These are phyloP conservation scores for Geranium rotundifolium DNA, from an alignment of 345 rosid species.

Conservation along the genomic window DNA sequence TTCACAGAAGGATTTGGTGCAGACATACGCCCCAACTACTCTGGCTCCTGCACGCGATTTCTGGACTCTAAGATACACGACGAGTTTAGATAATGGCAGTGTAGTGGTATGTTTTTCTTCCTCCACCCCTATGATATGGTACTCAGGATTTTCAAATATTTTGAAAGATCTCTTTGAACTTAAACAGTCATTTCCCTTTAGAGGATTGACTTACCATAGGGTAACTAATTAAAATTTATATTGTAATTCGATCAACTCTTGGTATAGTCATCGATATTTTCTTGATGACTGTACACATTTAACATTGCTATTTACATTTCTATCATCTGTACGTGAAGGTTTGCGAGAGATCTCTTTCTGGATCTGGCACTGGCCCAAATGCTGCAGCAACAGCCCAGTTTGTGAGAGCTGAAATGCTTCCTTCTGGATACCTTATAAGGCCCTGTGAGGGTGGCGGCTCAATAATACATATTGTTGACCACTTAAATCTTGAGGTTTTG, in stretches of 20 bases:
- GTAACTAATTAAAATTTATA: neutral
- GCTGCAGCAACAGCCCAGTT: constrained; percentile 73
- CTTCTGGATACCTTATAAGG: constrained; percentile 93
- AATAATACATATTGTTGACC: constrained; percentile 94
- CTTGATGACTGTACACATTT: neutral
- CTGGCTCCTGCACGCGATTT: constrained; percentile 99
- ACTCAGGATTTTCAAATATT: too few relatives aligned
- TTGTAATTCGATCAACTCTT: neutral
- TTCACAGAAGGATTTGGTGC: constrained; percentile 12
- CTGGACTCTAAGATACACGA: constrained; percentile 97
- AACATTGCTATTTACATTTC: neutral
- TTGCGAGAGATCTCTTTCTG: constrained; percentile 97
- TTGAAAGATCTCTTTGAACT: too few relatives aligned
- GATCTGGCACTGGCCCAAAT: constrained; percentile 85
- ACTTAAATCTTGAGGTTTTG: constrained; percentile 79
- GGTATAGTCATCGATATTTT: neutral
- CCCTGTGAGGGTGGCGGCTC: constrained; percentile 99
- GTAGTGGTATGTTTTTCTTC: constrained; percentile 59
- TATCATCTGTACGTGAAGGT: constrained; percentile 30
- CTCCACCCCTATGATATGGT: too few relatives aligned
- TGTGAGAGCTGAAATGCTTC: constrained; percentile 94
- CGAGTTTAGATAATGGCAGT: constrained; percentile 89
- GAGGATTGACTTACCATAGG: too few relatives aligned
- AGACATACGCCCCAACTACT: constrained; percentile 95
- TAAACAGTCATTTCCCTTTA: too few relatives aligned